Evolutionary conservation across 1,284 basidiomycete species (phyloP).

Genomic region (Polyporus tsugae): DNA sequence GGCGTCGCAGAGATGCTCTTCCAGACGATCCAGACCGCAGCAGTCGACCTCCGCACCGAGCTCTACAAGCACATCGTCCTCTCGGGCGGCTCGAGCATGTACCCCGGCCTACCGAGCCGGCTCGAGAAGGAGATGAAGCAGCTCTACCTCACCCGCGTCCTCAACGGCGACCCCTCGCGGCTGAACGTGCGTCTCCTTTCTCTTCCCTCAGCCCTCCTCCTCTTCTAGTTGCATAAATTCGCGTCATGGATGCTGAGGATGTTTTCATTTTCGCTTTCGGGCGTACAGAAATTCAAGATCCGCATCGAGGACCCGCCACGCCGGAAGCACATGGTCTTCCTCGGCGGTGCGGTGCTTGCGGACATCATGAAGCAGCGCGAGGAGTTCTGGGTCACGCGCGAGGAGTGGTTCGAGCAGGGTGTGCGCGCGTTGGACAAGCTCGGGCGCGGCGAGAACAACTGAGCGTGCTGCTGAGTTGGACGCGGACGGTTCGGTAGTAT

Average conservation of each 20-base stretch:
- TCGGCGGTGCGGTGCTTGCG: constrained; percentile 94
- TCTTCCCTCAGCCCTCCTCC: not conserved
- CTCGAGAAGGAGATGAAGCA: constrained; percentile 99
- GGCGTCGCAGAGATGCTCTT: constrained; percentile 98
- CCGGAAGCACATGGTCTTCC: constrained; percentile 99
- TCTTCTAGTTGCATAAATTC: too few relatives aligned
- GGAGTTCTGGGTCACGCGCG: constrained; percentile 94
- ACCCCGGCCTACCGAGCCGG: constrained; percentile 95
- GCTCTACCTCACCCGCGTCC: constrained; percentile 90
- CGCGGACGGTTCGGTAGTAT: constrained; percentile 24
- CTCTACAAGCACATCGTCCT: constrained; percentile 99
- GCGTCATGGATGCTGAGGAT: not conserved
- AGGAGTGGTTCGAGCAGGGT: constrained; percentile 95
- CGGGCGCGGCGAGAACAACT: constrained; percentile 63
- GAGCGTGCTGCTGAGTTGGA: not conserved
- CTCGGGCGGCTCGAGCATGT: constrained; percentile 98
- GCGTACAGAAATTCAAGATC: constrained; percentile 95
- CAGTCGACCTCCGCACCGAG: constrained; percentile 90
- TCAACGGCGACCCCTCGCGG: constrained; percentile 86
- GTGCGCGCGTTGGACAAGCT: constrained; percentile 85
- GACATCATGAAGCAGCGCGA: constrained; percentile 98
- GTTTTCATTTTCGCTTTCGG: too few relatives aligned
- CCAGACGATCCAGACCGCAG: constrained; percentile 93
- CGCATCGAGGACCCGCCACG: constrained; percentile 97
- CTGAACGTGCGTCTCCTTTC: constrained; percentile 76